A percentile compares a stretch with the other conserved stretches of the same genome.
phyloP scores from a whole-genome alignment of 306 rosid genomes.

The Quercus berberidifolia region DNA sequence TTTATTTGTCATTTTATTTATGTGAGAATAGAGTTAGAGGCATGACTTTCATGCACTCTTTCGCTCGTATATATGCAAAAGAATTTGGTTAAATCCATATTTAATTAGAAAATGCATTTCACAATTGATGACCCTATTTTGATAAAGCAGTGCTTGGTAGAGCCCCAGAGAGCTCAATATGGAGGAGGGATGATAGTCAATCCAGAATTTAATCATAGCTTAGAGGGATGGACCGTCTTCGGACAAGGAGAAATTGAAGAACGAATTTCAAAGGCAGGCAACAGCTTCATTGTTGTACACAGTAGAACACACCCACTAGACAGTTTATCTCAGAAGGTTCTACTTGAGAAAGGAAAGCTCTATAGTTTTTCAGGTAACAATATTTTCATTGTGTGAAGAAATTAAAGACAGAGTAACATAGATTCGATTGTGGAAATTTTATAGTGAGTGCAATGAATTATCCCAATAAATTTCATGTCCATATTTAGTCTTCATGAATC shows the following conservation, averaged over 20 bases:
- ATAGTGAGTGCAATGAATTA: no score
- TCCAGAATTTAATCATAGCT: constrained; percentile 55
- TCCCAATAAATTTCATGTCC: no score
- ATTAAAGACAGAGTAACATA: no score
- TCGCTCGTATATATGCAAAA: not conserved
- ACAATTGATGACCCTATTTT: not conserved
- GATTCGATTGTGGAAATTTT: no score
- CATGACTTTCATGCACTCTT: not conserved
- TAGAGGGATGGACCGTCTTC: constrained; percentile 55
- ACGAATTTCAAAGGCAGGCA: constrained; percentile 47
- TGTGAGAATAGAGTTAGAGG: no score
- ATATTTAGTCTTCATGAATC: no score
- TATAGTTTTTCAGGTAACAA: constrained; percentile 58
- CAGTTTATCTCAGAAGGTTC: constrained; percentile 61
- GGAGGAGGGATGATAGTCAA: constrained; percentile 84
- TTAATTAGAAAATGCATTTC: not conserved
- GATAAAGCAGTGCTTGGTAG: constrained; percentile 57
- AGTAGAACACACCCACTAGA: constrained; percentile 45
- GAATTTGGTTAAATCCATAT: not conserved
- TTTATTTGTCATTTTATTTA: no score
- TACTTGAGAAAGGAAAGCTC: constrained; percentile 41
- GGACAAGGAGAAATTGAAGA: constrained; percentile 55
- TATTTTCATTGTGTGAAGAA: not conserved
- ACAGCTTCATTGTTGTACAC: constrained; percentile 49
- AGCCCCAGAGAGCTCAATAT: constrained; percentile 50